Evolutionary conservation across 73 alveolate genomes (phyloP).

Genomic region (Paramecium octaurelia): DNA sequence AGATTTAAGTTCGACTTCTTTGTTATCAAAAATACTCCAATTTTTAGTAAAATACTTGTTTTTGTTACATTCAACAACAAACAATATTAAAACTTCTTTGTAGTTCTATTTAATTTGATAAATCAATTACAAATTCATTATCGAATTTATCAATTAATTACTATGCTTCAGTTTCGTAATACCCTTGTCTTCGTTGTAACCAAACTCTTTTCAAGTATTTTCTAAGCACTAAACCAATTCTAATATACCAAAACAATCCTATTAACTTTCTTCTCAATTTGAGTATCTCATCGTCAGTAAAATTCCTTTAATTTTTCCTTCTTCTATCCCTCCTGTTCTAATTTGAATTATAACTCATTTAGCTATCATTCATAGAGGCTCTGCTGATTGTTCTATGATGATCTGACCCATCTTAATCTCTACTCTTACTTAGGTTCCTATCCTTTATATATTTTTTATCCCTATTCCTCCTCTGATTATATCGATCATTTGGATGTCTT

Average conservation of each 20-base stretch:
- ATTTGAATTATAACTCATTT: not conserved
- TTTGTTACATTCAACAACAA: slow-evolving; percentile 5
- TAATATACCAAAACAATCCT: not conserved
- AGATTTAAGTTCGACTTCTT: not conserved
- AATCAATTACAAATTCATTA: not conserved
- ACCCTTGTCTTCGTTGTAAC: not conserved
- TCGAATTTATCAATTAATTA: not conserved
- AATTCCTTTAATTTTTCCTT: not conserved
- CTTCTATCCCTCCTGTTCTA: not conserved
- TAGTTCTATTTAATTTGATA: not conserved
- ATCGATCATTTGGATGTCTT: not conserved
- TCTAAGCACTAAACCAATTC: not conserved
- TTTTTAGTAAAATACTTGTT: not conserved
- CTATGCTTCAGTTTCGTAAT: not conserved
- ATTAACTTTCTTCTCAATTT: not conserved
- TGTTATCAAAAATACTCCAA: not conserved
- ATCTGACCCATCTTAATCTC: not conserved
- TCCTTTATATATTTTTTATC: not conserved
- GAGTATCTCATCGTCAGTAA: not conserved
- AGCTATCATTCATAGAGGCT: not conserved
- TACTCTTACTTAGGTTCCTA: not conserved
- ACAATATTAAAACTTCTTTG: not conserved
- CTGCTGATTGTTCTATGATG: not conserved
- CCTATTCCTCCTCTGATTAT: not conserved
- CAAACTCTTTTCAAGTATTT: not conserved